Evolutionary conservation across 331 rosid species (phyloP), one percentile per base, ranked within the genome.

Genomic region (Malus hybrid): DNA sequence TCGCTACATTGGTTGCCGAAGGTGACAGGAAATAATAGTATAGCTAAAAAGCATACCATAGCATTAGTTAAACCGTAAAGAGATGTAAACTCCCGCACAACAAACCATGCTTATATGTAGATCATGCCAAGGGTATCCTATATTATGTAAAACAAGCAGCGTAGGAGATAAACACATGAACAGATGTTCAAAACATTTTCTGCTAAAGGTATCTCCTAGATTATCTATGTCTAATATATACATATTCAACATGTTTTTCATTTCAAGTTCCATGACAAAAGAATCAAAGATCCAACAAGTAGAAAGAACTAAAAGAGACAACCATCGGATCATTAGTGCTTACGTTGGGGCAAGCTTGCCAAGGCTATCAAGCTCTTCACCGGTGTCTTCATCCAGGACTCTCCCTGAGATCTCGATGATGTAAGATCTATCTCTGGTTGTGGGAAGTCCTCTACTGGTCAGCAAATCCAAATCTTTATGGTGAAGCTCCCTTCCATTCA

Each of bases 311-410:
- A 75, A 74, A 78, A 44, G 76, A 61, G 29, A 70, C 14, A 77
- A 75, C 52, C 67, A 62, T 75, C 22, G 50, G 6, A 74, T 64
- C 62, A 71, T 24, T 10, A 50, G 56, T 14, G 64, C 98, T 92
- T 88, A 95, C 99, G 99, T 90, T 32, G 99, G 99, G n/a, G 99
- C 99, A 26, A 95, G 97, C 85, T 86, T 95, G 46, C 99, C 99
- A 4, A 95, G 99, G 85, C 96, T 71, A 29, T 92, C 97, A 39
- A 90, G 84, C 83, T 92, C 99, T 81, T 90, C 97, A 5, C 98
- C 96, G 0, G 91, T 90, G 83, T 92, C 93, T 83, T 79, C 97
- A 69, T 95, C 97, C 26, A 86, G 77, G 80, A 95, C 87, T 81
- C 91, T 81, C 75, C 99, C 99, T 0, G 97, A 83, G 63, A 95